These are phyloP conservation scores for Alternaria hordeiaustralica DNA, from an alignment of 2,329 filamentous ascomycete genomes.

Conservation along the genomic window DNA sequence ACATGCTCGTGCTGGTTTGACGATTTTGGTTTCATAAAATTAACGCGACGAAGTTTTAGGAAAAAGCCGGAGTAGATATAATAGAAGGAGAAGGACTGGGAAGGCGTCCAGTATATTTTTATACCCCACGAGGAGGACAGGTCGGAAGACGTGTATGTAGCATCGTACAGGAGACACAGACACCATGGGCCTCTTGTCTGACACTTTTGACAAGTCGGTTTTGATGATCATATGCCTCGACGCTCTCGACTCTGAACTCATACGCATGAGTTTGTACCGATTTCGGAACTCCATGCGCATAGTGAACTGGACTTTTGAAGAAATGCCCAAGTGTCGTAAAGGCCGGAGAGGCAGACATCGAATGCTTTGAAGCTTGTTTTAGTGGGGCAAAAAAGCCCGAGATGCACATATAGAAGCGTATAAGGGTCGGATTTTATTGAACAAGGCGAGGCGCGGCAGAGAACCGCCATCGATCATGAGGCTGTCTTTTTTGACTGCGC, in stretches of 20 bases:
- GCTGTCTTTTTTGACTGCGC: not conserved
- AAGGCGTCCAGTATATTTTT: too few relatives aligned
- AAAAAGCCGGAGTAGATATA: too few relatives aligned
- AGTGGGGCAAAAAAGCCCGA: not conserved
- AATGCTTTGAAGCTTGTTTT: fast-evolving
- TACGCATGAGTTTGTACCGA: fast-evolving
- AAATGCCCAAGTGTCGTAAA: not conserved
- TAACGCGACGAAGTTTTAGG: too few relatives aligned
- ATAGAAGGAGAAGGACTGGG: not conserved
- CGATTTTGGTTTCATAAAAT: too few relatives aligned
- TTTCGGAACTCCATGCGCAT: not conserved
- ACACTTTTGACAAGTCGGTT: not conserved
- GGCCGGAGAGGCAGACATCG: not conserved
- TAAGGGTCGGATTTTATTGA: not conserved
- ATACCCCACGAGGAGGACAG: not conserved
- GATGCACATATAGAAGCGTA: not conserved
- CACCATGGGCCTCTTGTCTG: not conserved
- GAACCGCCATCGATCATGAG: not conserved
- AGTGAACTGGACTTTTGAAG: not conserved
- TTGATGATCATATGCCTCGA: not conserved
- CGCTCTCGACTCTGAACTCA: too few relatives aligned
- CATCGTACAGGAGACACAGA: not conserved
- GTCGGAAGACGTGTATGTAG: not conserved
- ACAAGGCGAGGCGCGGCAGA: not conserved
- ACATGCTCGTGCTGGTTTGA: too few relatives aligned